A percentile compares a stretch with the other conserved stretches of the same genome.
Evolutionary conservation across 805 yeast species (phyloP).

Genomic region (Ogataea ramenticola): DNA sequence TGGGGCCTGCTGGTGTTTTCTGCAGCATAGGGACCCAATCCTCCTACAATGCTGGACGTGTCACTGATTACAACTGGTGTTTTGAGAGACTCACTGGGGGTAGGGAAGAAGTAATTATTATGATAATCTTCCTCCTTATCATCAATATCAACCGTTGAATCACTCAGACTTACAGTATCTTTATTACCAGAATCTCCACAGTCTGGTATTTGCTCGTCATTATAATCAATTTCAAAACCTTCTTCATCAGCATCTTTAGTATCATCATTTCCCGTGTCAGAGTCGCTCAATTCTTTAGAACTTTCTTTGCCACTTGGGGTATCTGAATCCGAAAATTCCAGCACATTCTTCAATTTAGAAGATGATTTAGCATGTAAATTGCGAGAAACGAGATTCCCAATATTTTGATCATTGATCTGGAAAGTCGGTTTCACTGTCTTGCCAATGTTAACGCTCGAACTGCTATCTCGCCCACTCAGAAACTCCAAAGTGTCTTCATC

Average conservation of each 20-base stretch:
- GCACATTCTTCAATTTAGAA: slow-evolving; percentile 11
- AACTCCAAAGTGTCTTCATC: slow-evolving; percentile 8
- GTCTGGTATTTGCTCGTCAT: slow-evolving; percentile 7
- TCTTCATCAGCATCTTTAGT: slow-evolving; percentile 9
- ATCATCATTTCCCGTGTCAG: not conserved
- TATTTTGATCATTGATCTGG: slow-evolving; percentile 1
- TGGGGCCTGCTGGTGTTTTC: not conserved
- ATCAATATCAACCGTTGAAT: slow-evolving; percentile 40
- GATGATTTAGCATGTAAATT: slow-evolving; percentile 11
- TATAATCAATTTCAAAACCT: slow-evolving; percentile 27
- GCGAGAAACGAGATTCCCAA: not conserved
- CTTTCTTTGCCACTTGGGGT: not conserved
- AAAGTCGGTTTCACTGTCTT: not conserved
- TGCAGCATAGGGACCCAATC: not conserved
- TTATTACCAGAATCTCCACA: not conserved
- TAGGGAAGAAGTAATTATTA: slow-evolving; percentile 43
- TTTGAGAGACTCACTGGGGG: slow-evolving; percentile 30
- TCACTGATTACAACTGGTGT: slow-evolving; percentile 8
- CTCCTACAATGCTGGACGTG: not conserved
- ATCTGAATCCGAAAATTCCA: slow-evolving; percentile 4
- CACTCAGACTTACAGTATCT: slow-evolving; percentile 8
- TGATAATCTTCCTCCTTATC: slow-evolving; percentile 43
- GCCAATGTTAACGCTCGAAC: too few relatives aligned
- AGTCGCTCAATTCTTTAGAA: slow-evolving; percentile 1
- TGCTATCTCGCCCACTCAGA: slow-evolving; percentile 16